Conservation (phyloP, 2,329 filamentous ascomycete species). For the Ophiocordyceps sinensis region DNA sequence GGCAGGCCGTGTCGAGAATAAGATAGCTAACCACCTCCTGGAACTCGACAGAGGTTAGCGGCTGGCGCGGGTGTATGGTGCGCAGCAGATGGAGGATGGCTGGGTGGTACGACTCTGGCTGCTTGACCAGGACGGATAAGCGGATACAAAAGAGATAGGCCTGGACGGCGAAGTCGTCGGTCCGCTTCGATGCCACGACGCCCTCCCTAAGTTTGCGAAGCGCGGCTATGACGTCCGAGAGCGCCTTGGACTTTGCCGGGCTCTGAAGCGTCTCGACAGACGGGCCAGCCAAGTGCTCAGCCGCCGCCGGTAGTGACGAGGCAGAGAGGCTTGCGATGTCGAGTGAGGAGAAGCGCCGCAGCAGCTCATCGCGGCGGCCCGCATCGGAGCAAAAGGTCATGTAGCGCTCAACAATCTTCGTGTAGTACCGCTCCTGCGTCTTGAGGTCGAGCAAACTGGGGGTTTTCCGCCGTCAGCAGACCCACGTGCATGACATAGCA, state of each 20-base stretch:
- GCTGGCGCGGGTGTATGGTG: conserved; percentile 50
- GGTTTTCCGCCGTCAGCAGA: not conserved
- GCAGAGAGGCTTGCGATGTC: conserved; percentile 5
- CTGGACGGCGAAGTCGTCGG: conserved; percentile 71
- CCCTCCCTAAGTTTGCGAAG: conserved; percentile 88
- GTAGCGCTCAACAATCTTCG: conserved; percentile 76
- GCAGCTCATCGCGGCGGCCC: conserved; percentile 56
- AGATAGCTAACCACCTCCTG: conserved; percentile 70
- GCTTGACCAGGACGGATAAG: conserved; percentile 62
- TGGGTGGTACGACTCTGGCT: conserved; percentile 81
- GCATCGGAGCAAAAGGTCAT: conserved; percentile 74
- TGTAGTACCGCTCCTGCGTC: conserved; percentile 74
- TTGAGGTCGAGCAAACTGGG: conserved; percentile 56
- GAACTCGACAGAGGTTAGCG: conserved; percentile 57
- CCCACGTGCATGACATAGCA: not conserved
- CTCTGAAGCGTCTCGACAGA: conserved; percentile 14
- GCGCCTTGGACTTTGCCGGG: conserved; percentile 33
- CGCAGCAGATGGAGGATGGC: conserved; percentile 69
- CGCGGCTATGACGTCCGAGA: conserved; percentile 64
- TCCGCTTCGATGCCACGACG: conserved; percentile 62
- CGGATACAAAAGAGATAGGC: conserved; percentile 88
- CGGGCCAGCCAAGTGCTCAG: not conserved
- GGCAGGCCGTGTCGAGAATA: conserved; percentile 78
- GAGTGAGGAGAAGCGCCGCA: conserved; percentile 59
- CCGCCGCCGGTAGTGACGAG: not conserved